Percentiles rank a stretch among this genome's conserved stretches.
Conservation (phyloP, 306 rosid species). For the Vigna mungo region DNA sequence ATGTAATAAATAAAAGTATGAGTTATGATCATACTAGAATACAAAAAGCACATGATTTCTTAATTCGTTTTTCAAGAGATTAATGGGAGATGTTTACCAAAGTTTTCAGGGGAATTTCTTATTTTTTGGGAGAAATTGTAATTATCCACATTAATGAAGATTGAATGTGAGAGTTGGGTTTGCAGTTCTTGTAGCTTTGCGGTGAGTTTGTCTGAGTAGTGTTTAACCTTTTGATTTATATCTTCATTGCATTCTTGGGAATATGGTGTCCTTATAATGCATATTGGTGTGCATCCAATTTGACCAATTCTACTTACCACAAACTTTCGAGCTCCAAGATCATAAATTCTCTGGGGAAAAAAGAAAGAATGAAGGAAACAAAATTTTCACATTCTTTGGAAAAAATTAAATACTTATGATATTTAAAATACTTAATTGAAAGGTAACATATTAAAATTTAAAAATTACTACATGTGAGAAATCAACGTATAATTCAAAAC, state of each 20-base stretch:
- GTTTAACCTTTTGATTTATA: conserved; percentile 20
- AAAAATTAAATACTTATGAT: too few species aligned
- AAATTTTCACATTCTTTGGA: too few species aligned
- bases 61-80: too few species aligned
- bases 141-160: conserved; percentile 16
- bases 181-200: not conserved
- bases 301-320: conserved; percentile 19
- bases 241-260: conserved; percentile 29
- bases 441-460: too few species aligned
- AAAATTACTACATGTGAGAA: too few species aligned
- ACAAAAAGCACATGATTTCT: too few species aligned
- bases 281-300: conserved; percentile 32
- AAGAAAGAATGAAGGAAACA: not conserved
- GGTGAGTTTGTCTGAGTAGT: conserved; percentile 23
- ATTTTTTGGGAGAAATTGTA: conserved; percentile 15
- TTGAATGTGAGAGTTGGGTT: conserved; percentile 10
- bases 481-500: too few species aligned
- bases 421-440: too few species aligned
- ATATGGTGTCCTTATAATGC: not conserved
- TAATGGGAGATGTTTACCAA: not conserved
- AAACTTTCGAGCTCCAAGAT: conserved; percentile 39
- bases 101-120: conserved; percentile 21
- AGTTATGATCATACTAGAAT: not conserved
- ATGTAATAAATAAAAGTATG: not conserved
- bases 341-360: conserved; percentile 15